Evolutionary conservation across 1,284 basidiomycete genomes (phyloP).

Genomic region (Trichosporon sp.): DNA sequence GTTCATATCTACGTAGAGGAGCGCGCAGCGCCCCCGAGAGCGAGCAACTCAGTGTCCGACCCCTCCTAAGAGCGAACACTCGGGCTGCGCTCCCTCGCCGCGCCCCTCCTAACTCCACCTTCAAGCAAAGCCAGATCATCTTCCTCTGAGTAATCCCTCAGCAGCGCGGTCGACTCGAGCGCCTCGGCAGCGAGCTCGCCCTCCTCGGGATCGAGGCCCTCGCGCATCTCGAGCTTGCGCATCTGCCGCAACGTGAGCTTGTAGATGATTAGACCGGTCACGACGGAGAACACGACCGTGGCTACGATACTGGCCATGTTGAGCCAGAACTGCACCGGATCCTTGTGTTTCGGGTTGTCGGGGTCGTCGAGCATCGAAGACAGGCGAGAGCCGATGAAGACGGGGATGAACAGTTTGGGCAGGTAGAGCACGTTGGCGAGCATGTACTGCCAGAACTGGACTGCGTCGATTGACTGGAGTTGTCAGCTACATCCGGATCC

Average conservation of each 20-base stretch:
- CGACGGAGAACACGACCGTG: conserved; percentile 42
- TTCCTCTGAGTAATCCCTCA: conserved; percentile 42
- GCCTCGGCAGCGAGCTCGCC: conserved; percentile 43
- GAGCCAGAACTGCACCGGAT: conserved; percentile 52
- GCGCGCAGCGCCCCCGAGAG: not conserved
- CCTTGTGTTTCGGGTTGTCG: conserved; percentile 31
- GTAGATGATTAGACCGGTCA: conserved; percentile 54
- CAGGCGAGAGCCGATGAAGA: conserved; percentile 56
- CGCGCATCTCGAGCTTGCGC: conserved; percentile 44
- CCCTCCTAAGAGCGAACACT: conserved; percentile 5
- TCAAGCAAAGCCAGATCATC: conserved; percentile 31
- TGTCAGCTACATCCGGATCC: conserved; percentile 17
- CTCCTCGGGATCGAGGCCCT: conserved; percentile 31
- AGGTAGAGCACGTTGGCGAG: conserved; percentile 48
- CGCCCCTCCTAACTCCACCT: not conserved
- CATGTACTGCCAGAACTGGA: conserved; percentile 53
- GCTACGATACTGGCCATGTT: conserved; percentile 50
- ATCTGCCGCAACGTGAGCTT: conserved; percentile 54
- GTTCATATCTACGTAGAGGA: not conserved
- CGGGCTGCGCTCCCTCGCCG: not conserved
- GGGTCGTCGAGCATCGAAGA: conserved; percentile 44
- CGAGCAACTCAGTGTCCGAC: not conserved
- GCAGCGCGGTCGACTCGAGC: conserved; percentile 43
- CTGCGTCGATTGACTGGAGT: conserved; percentile 51
- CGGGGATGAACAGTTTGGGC: conserved; percentile 51